Evolutionary conservation across 2,329 filamentous ascomycete genomes (phyloP).

Genomic region (Penicillium corylophilum): DNA sequence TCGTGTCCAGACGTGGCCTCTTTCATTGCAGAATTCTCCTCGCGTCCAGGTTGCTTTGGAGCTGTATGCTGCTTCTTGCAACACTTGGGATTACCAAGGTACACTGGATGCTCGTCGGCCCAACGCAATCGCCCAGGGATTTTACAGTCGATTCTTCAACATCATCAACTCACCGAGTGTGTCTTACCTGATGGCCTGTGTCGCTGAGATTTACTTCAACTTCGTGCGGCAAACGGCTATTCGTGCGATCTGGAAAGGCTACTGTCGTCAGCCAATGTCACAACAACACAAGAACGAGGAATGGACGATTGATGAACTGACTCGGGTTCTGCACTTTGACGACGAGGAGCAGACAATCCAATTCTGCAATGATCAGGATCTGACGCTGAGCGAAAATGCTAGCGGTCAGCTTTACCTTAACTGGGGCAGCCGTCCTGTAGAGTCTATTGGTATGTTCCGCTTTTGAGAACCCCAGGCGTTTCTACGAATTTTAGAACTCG

Average conservation of each 20-base stretch:
- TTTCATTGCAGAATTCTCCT: conserved; percentile 49
- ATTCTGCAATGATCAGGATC: conserved; percentile 56
- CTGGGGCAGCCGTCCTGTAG: conserved; percentile 46
- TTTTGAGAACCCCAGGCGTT: not conserved
- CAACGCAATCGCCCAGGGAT: conserved; percentile 57
- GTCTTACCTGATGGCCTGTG: conserved; percentile 64
- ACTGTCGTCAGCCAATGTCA: conserved; percentile 49
- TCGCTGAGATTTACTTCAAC: conserved; percentile 63
- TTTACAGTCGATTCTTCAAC: conserved; percentile 59
- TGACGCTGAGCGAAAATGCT: conserved; percentile 49
- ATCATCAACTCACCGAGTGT: conserved; percentile 55
- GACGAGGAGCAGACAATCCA: conserved; percentile 52
- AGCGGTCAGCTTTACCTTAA: conserved; percentile 54
- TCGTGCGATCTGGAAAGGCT: conserved; percentile 55
- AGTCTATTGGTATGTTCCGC: conserved; percentile 44
- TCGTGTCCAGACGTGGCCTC: conserved; percentile 57
- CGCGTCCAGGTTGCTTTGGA: conserved; percentile 58
- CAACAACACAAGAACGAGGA: conserved; percentile 52
- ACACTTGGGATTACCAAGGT: conserved; percentile 53
- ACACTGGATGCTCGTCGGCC: conserved; percentile 50
- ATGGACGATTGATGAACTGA: conserved; percentile 57
- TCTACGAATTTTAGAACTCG: not conserved
- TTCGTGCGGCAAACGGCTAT: conserved; percentile 57
- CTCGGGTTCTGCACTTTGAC: conserved; percentile 56
- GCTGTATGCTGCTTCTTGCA: conserved; percentile 56